These are phyloP conservation scores for Amesomyces nigricolor DNA, from an alignment of 2,329 filamentous ascomycete species.

Conservation along the genomic window DNA sequence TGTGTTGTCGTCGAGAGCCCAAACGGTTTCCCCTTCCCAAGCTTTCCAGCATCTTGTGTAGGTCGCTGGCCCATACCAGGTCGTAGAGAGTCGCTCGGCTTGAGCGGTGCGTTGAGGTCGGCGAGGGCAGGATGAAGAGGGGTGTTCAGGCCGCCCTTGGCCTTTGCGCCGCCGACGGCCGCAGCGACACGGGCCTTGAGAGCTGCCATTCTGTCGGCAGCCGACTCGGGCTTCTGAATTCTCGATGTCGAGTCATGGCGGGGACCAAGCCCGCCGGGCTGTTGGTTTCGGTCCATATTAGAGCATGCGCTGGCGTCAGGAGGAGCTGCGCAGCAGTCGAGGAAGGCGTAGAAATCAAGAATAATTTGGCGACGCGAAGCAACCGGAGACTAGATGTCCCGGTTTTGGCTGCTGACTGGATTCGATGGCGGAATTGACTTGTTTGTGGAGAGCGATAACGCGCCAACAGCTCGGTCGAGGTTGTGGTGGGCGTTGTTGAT, in stretches of 20 bases:
- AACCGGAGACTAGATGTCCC: too few relatives aligned
- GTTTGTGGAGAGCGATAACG: too few relatives aligned
- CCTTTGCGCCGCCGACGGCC: constrained; percentile 57
- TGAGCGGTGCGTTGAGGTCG: constrained; percentile 39
- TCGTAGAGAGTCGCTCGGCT: constrained; percentile 17
- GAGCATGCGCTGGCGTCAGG: constrained; percentile 3
- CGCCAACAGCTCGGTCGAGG: too few relatives aligned
- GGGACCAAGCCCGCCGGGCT: constrained; percentile 48
- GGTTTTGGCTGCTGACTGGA: too few relatives aligned
- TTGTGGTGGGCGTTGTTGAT: too few relatives aligned
- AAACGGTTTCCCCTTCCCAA: constrained; percentile 31
- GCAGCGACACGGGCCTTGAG: constrained; percentile 76
- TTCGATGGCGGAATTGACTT: too few relatives aligned
- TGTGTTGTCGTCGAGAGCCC: constrained; percentile 23
- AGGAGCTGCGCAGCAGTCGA: background rate
- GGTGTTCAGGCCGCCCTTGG: constrained; percentile 65
- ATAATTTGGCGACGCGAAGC: too few relatives aligned
- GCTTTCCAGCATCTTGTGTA: constrained; percentile 26
- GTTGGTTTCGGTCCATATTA: constrained; percentile 48
- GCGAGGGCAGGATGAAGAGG: constrained; percentile 72
- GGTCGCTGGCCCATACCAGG: constrained; percentile 12
- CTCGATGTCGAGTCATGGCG: constrained; percentile 50
- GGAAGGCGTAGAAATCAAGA: background rate
- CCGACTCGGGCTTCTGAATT: constrained; percentile 51
- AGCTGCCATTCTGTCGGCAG: constrained; percentile 64